phyloP scores from a whole-genome alignment of 768 basidiomycete species.

The Gyrodon lividus region DNA sequence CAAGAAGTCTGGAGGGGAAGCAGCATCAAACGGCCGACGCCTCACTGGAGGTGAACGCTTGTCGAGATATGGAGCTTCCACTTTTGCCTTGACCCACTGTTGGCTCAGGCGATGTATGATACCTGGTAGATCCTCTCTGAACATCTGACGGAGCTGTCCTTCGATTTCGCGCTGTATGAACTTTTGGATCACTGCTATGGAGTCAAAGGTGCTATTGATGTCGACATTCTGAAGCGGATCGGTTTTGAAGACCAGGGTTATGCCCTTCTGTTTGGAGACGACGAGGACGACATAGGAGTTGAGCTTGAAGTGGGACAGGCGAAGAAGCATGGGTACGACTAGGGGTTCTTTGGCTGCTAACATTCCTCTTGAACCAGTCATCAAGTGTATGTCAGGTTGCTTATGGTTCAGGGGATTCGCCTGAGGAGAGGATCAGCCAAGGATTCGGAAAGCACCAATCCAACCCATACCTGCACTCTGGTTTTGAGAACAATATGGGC shows the following conservation, averaged over 20 bases:
- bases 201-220: constrained; percentile 97
- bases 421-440: constrained; percentile 37
- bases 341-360: constrained; percentile 93
- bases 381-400: constrained; percentile 84
- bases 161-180: constrained; percentile 98
- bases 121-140: constrained; percentile 92
- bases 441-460: neutral
- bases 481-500: constrained; percentile 85
- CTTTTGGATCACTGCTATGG: constrained; percentile 95
- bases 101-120: constrained; percentile 97
- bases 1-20: constrained; percentile 42
- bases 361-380: constrained; percentile 82
- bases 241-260: constrained; percentile 99
- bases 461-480: constrained; percentile 77
- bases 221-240: constrained; percentile 98
- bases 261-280: constrained; percentile 96
- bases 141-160: constrained; percentile 96
- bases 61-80: constrained; percentile 84
- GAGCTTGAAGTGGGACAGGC: constrained; percentile 92
- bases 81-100: constrained; percentile 92
- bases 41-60: constrained; percentile 44
- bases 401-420: constrained; percentile 96
- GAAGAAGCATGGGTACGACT: constrained; percentile 96
- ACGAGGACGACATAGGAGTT: constrained; percentile 96
- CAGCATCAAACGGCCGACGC: constrained; percentile 36